Base-by-base conservation (phyloP, 768 basidiomycete genomes). In the Suillus tomentosus region DNA sequence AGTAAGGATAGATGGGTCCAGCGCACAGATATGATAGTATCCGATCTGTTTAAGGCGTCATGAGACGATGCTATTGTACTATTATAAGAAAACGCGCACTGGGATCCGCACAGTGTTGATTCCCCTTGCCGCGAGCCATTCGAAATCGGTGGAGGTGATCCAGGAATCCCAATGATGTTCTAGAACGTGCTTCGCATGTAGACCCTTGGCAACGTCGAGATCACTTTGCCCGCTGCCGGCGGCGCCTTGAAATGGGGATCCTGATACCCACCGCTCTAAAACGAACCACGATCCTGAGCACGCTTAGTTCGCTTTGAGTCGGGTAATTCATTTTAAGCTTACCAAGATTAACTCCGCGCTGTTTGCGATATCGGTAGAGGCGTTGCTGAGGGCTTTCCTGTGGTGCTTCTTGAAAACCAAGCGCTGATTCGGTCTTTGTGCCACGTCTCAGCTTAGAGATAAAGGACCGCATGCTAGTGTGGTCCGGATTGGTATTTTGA, bases 291-390 rank as follows among this genome's bases (percentile, higher is more conserved):
- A 87, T 1, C 90, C 89, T 91, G 64, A 34, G 24, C 34, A 62
- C 61, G 14, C 47, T 59, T 69, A 42, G 54, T 64, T 57, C 54
- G 40, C 50, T 36, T 43, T 62, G 65, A 50, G 14, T 50, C 24
- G 24, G 50, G 39, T 57, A 64, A 36, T 47, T 17, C 37, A 39
- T 27, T 65, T 22, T 27, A 60, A 37, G 66, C 82, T 72, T 72
- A 88, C 92, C 92, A 11, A 94, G 83, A 73, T 94, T 94, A 6
- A 93, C 87, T n/a, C 92, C 92, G 61, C 87, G 82, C 69, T 91
- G 91, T 70, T 87, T 89, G 66, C 92, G 82, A 76, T 86, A 89
- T 43, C 85, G 80, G 69, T 85, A 82, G 54, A 84, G 39, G 27
- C 17, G 43, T 27, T 71, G 68, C 11, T 40, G 39, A 24, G 24